A percentile compares a stretch with the other conserved stretches of the same genome.
Conservation (phyloP, 805 yeast genomes). For the Diddensiella transvaalensis region DNA sequence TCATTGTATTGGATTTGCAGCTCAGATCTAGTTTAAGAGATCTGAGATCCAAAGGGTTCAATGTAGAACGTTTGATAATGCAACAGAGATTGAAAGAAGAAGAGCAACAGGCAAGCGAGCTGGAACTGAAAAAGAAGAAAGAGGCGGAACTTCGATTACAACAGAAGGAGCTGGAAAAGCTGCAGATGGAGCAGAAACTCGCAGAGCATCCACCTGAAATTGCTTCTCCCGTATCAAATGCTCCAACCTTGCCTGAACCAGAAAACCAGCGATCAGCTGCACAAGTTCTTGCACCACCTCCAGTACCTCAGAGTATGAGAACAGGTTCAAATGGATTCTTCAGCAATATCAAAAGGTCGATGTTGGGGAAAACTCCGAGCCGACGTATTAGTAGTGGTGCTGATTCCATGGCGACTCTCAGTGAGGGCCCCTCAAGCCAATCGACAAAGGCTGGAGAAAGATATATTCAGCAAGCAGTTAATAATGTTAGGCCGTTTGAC, state of each 20-base stretch:
- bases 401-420: no score
- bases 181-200: slow-evolving; percentile 5
- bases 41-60: slow-evolving; percentile 37
- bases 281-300: no score
- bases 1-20: slow-evolving; percentile 36
- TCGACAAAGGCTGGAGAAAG: neutral
- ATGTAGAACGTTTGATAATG: slow-evolving; percentile 33
- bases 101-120: slow-evolving; percentile 18
- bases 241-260: neutral
- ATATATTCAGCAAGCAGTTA: slow-evolving; percentile 2
- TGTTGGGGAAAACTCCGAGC: no score
- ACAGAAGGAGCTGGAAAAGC: slow-evolving; percentile 12
- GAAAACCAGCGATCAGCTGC: no score
- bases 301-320: no score
- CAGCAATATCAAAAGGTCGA: neutral
- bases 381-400: no score
- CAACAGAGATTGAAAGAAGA: slow-evolving; percentile 23
- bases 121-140: slow-evolving; percentile 13
- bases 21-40: slow-evolving; percentile 29
- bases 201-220: neutral
- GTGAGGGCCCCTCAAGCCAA: neutral
- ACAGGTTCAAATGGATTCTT: neutral
- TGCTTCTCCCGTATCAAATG: neutral
- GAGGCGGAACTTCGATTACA: slow-evolving; percentile 4
- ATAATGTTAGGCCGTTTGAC: slow-evolving; percentile 2